Percentiles rank a stretch among this genome's conserved stretches.
Evolutionary conservation across 352 stramenopile genomes (phyloP).

Genomic region (Globisporangium canariense): DNA sequence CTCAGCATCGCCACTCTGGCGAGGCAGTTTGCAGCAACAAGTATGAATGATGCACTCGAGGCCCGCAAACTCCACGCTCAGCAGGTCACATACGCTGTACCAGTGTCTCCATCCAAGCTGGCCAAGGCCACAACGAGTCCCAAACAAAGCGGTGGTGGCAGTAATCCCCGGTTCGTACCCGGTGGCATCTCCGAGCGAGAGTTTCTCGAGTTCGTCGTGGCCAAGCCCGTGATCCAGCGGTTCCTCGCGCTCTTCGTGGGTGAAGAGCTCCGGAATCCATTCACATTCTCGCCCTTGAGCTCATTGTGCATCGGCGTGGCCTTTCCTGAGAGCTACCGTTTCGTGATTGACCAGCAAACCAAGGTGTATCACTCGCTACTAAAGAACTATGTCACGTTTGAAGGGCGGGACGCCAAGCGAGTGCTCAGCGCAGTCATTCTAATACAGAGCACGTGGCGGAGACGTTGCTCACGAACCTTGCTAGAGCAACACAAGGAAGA

Average conservation of each 20-base stretch:
- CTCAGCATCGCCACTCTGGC: constrained; percentile 22
- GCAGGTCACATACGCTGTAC: neutral
- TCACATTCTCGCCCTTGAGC: constrained; percentile 34
- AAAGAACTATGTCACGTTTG: constrained; percentile 44
- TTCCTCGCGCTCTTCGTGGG: constrained; percentile 59
- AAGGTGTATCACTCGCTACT: constrained; percentile 45
- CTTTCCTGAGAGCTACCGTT: constrained; percentile 13
- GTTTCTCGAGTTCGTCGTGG: constrained; percentile 31
- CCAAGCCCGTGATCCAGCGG: constrained; percentile 28
- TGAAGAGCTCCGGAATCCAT: constrained; percentile 64
- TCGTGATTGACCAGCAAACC: constrained; percentile 24
- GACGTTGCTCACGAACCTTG: constrained; percentile 33
- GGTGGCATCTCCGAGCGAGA: constrained; percentile 23
- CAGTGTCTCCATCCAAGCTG: constrained; percentile 1
- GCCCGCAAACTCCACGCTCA: neutral
- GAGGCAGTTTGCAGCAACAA: constrained; percentile 20
- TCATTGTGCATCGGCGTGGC: constrained; percentile 16
- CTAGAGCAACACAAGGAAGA: constrained; percentile 25
- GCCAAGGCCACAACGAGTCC: neutral
- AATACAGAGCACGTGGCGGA: constrained; percentile 68
- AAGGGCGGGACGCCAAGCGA: constrained; percentile 35
- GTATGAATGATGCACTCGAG: constrained; percentile 11
- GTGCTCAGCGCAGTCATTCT: constrained; percentile 36
- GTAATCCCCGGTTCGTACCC: neutral
- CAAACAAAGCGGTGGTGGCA: neutral